Base-by-base conservation (phyloP, 2,329 filamentous ascomycete species). In the Alternaria dauci region DNA sequence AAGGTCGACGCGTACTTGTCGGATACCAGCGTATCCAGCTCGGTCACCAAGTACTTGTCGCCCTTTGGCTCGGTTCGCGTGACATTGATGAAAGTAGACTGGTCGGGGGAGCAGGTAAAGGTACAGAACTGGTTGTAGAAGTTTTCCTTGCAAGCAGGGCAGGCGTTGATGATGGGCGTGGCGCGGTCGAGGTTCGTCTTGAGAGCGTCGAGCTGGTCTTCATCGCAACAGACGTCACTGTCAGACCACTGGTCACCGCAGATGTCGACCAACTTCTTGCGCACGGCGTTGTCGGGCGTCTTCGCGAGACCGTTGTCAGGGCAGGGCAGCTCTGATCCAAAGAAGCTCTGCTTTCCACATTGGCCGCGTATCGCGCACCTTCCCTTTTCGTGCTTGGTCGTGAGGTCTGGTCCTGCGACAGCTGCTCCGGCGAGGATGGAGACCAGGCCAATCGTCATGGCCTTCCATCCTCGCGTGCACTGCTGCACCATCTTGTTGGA, bases 101-200 rank as follows among this genome's bases (percentile, higher is more conserved):
- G 95, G 73, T 99, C 91, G 6, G 96, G 94, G 5, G 95, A 99
- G 82, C 96, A 99, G 2, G 94, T 98, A 75, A 99, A 98, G 5
- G 93, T 96, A 82, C 95, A 99, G 79, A 99, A 99, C 44, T 96
- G 85, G 81, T 99, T 96, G 84, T 92, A 98, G 83, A 99, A 99
- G 83, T 99, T 99, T 72, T 94, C 91, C 80, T 95, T 96, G 86
- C 95, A 99, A 32, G 96, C 95, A 2, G 95, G 95, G 77, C 95
- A 99, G 9, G 93, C 93, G 26, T 93, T 89, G 76, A 99, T 93
- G 74, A 99, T 91, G 60, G 90, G 89, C 70, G 94, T 93, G 2
- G 93, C 94, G 23, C 92, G 92, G 68, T 92, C 90, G 59, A 99
- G 86, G 73, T 97, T 96, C 62, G 87, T 90, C 71, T 92, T 90